Base-by-base conservation (phyloP, 768 basidiomycete species). In the Boletus vinaceobasis region DNA sequence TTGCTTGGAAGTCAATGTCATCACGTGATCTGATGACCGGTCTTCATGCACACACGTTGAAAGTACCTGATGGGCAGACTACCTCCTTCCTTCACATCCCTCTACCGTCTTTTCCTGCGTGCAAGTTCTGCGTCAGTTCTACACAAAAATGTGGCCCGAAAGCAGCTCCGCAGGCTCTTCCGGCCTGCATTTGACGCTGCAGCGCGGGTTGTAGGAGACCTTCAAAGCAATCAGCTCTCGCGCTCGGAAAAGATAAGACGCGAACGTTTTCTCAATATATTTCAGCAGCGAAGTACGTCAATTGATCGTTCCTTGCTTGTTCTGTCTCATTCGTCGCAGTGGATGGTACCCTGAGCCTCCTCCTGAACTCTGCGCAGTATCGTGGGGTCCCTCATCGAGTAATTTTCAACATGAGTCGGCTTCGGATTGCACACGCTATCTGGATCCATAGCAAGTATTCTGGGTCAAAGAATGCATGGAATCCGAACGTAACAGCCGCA, bases 351-450 rank as follows among this genome's bases (percentile, higher is more conserved):
- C 74, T 90, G 38, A 74, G 76, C 32, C 59, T 90, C 9, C 65
- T 90, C 43, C 77, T 81, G 68, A 80, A 75, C 27, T 85, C 88
- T n/a, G 79, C 81, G 4, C 74, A 75, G 53, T 79, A 81, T 33
- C 80, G 86, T 27, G 88, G 88, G 14, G 69, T 87, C 14, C 68
- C 87, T 11, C 84, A 88, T 63, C 72, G 71, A 53, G 60, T 83
- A 7, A 83, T 85, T 7, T 78, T 78, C 17, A 88, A 88, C 60
- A 68, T 73, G 64, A 50, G 60, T 61, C 36, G 68, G 76, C 68
- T 76, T 69, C 61, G 60, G n/a, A 60, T 58, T 36, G 38, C 52
- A 15, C 64, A 58, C 52, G 58, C 37, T 68, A 63, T 31, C 42
- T 77, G 60, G 68, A 50, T 58, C 33, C 63, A 39, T 23, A 52